Base-by-base conservation (phyloP, 768 basidiomycete species). In the Tremella yokohamensis region DNA sequence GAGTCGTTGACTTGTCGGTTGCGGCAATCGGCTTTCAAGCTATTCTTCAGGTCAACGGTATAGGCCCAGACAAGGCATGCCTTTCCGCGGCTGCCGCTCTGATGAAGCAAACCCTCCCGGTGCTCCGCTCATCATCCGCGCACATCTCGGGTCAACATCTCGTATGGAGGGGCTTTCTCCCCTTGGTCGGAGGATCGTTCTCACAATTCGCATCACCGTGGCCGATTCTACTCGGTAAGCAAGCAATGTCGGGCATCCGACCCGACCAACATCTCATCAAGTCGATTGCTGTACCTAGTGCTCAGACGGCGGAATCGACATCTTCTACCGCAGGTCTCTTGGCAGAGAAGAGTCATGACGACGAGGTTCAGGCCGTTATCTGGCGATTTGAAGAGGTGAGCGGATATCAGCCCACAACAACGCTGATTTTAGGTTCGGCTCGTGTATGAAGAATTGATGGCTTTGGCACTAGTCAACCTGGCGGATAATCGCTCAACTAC, bases 11-110 rank as follows among this genome's bases (percentile, higher is more conserved):
- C 70, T 75, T 86, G 26, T 83, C 84, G 4, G 79, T 89, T 8
- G 78, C 79, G 1, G 82, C 85, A 2, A 76, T 96, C 1, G 79
- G 79, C 37, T 93, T 89, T 66, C 87, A 91, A 71, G 82, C 83
- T 2, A 64, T 83, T 0, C 81, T 91, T 7, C 69, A 81, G 8
- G 64, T 84, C 52, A 90, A 88, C 56, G 88, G 88, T 15, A 83
- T 80, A 1, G 78, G 80, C 22, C 75, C 82, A 1, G 87, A 85
- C 62, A 77, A 82, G 48, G 81, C 83, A 3, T 82, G 85, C n/a
- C 67, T 90, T 2, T 84, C 86, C 62, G 78, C 79, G 0, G 85
- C 88, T 0, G 83, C 83, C 62, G 84, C 83, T 63, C 68, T 84
- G 1, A 61, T 84, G 3, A 57, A 73, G 1, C 65, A 80, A 63